Evolutionary conservation across 352 stramenopile species (phyloP).

Genomic region (Lagenidium sp.): DNA sequence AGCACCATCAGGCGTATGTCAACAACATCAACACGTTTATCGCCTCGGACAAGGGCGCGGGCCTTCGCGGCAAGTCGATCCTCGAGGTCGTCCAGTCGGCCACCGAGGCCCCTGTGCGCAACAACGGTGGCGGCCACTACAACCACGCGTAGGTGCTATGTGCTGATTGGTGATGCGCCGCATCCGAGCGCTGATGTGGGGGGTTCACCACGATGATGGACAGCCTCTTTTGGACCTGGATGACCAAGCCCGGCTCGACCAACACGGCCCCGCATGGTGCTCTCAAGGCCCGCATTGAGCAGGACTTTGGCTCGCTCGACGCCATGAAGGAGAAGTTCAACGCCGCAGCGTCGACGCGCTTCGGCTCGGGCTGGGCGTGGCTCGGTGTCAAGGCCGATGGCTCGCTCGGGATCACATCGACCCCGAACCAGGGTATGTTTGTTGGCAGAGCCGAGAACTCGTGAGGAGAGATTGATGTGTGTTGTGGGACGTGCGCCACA

Average conservation of each 20-base stretch:
- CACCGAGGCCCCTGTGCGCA: constrained; percentile 67
- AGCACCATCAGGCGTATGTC: constrained; percentile 87
- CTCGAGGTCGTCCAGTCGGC: constrained; percentile 65
- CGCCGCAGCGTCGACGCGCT: constrained; percentile 72
- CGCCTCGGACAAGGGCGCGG: constrained; percentile 54
- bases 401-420: constrained; percentile 93
- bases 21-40: constrained; percentile 90
- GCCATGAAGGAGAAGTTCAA: constrained; percentile 89
- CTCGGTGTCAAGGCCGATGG: constrained; percentile 81
- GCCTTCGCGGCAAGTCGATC: constrained; percentile 74
- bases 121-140: constrained; percentile 83
- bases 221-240: constrained; percentile 91
- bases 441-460: too few relatives aligned
- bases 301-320: constrained; percentile 88
- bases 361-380: constrained; percentile 89
- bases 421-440: constrained; percentile 89
- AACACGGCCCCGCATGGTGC: constrained; percentile 72
- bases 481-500: too few relatives aligned
- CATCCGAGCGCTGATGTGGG: too few relatives aligned
- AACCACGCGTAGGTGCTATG: constrained; percentile 61
- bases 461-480: too few relatives aligned
- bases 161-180: too few relatives aligned
- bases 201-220: too few relatives aligned
- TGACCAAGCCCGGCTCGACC: constrained; percentile 67
- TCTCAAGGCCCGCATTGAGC: constrained; percentile 79